Evolutionary conservation across 148 eudicot species (phyloP).

Genomic region (Fagopyrum esculentum): DNA sequence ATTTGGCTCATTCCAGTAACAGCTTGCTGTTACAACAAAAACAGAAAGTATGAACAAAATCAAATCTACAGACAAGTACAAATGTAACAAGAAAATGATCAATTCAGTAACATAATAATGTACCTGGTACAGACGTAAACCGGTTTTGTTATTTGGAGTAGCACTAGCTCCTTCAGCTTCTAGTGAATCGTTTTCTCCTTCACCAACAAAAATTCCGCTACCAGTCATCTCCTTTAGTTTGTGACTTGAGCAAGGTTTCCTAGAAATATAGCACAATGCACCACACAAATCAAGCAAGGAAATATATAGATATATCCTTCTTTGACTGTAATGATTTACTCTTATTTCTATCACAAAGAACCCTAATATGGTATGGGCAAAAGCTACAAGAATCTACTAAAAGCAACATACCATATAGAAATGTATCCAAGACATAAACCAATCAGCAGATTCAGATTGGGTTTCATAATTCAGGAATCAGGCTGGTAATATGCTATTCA

Average conservation of each 20-base stretch:
- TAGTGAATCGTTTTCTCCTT: slow-evolving; percentile 12
- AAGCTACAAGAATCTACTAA: neutral
- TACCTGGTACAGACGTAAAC: slow-evolving; percentile 22
- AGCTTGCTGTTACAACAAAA: slow-evolving; percentile 13
- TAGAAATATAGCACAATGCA: neutral
- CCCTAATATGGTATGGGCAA: neutral
- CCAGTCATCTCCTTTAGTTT: slow-evolving; percentile 21
- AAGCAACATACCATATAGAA: neutral
- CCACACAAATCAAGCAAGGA: slow-evolving; percentile 2
- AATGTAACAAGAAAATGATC: neutral
- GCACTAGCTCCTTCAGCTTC: slow-evolving; percentile 11
- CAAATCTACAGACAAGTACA: neutral
- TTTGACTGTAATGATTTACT: neutral
- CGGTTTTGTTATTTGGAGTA: slow-evolving; percentile 15
- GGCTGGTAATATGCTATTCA: neutral
- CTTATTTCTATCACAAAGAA: neutral
- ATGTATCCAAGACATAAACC: neutral
- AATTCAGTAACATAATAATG: neutral
- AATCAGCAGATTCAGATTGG: neutral
- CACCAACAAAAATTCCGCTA: slow-evolving; percentile 18
- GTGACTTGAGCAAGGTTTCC: slow-evolving; percentile 20
- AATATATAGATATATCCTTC: neutral
- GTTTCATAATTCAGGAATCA: neutral
- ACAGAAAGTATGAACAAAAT: neutral
- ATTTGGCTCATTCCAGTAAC: slow-evolving; percentile 21